Evolutionary conservation across 2,329 filamentous ascomycete species (phyloP).

Genomic region (Huntiella bhutanensis): DNA sequence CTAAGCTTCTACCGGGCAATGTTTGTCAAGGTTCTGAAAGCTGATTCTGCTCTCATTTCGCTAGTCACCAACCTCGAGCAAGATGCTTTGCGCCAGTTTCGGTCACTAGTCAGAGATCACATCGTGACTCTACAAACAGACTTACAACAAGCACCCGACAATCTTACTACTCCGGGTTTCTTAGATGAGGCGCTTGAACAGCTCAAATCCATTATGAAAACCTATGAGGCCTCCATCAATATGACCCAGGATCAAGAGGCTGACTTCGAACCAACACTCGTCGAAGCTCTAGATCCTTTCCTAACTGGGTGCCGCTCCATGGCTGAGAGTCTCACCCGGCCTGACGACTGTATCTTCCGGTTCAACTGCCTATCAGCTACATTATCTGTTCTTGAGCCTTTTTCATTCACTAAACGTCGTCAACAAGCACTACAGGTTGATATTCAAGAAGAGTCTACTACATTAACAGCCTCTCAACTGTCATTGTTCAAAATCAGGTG

Average conservation of each 20-base stretch:
- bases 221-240: conserved; percentile 65
- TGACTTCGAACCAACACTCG: conserved; percentile 56
- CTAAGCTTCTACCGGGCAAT: conserved; percentile 77
- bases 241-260: conserved; percentile 37
- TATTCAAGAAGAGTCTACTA: conserved; percentile 34
- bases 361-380: conserved; percentile 52
- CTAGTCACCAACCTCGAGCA: conserved; percentile 50
- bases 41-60: conserved; percentile 48
- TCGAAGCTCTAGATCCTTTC: conserved; percentile 73
- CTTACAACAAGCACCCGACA: conserved; percentile 47
- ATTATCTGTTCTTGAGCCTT: conserved; percentile 33
- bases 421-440: conserved; percentile 35
- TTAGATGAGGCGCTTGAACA: conserved; percentile 62
- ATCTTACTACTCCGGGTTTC: conserved; percentile 64
- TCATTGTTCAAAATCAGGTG: conserved; percentile 56
- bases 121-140: conserved; percentile 56
- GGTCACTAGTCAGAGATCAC: conserved; percentile 61
- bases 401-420: conserved; percentile 43
- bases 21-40: conserved; percentile 60
- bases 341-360: conserved; percentile 47
- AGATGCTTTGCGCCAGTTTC: conserved; percentile 67
- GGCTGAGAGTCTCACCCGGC: conserved; percentile 37
- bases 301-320: conserved; percentile 56
- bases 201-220: conserved; percentile 61
- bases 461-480: conserved; percentile 49